Percentiles rank a stretch among this genome's conserved stretches.
These are phyloP conservation scores for Alternaria ethzedia DNA, from an alignment of 2,329 filamentous ascomycete genomes.

Conservation along the genomic window DNA sequence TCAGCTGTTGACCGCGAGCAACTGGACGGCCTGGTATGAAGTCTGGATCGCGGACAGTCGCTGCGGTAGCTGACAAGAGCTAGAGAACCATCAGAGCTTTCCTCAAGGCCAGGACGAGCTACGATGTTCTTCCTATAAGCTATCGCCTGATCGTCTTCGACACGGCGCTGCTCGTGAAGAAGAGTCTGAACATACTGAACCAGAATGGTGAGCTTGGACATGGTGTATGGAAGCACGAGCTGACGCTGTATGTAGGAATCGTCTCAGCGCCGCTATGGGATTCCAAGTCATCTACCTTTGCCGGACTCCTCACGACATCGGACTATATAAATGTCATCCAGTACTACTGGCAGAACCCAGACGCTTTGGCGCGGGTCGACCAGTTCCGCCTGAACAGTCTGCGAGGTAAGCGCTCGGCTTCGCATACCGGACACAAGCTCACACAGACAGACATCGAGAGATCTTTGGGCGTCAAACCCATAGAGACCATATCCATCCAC, in stretches of 20 bases:
- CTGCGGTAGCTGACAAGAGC: conserved; percentile 19
- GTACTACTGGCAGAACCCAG: conserved; percentile 97
- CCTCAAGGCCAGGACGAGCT: conserved; percentile 93
- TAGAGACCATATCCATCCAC: conserved; percentile 96
- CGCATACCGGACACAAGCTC: conserved; percentile 5
- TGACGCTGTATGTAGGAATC: conserved; percentile 69
- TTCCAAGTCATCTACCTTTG: conserved; percentile 89
- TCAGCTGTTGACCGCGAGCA: conserved; percentile 76
- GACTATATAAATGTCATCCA: conserved; percentile 99
- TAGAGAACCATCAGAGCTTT: conserved; percentile 90
- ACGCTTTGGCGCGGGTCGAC: conserved; percentile 86
- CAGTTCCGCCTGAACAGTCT: conserved; percentile 92
- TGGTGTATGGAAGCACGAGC: conserved; percentile 1
- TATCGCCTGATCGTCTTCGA: conserved; percentile 97
- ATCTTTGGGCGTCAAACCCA: conserved; percentile 85
- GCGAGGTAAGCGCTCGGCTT: conserved; percentile 67
- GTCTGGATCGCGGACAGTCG: background rate
- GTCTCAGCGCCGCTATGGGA: conserved; percentile 98
- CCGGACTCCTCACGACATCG: conserved; percentile 90
- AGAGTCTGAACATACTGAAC: conserved; percentile 92
- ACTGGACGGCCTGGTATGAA: conserved; percentile 75
- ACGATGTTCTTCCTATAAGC: conserved; percentile 94
- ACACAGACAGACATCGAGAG: conserved; percentile 81
- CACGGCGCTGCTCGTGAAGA: conserved; percentile 92
- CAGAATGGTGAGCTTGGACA: conserved; percentile 75